phyloP scores from a whole-genome alignment of 2,329 filamentous ascomycete species.

The Podosphaera aphanis region DNA sequence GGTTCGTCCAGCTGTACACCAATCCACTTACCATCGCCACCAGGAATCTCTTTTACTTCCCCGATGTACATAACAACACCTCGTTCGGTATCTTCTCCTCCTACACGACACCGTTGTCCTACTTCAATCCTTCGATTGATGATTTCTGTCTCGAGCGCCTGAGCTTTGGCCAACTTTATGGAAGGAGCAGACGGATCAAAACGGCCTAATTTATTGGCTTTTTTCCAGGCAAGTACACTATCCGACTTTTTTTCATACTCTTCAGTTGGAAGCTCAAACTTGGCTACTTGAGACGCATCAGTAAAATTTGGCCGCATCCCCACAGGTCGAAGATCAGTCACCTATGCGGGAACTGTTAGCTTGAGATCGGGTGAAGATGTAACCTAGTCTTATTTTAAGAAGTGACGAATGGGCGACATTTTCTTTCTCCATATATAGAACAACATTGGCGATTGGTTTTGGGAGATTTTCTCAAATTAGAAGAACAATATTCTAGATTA shows the following conservation, averaged over 20 bases:
- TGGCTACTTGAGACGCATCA: constrained; percentile 60
- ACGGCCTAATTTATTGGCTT: constrained; percentile 76
- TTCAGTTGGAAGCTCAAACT: constrained; percentile 68
- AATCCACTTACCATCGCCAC: constrained; percentile 42
- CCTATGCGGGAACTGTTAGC: constrained; percentile 23
- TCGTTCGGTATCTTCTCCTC: constrained; percentile 42
- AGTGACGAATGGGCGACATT: too few species aligned
- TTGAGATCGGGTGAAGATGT: constrained; percentile 1
- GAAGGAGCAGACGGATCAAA: constrained; percentile 71
- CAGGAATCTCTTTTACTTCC: constrained; percentile 49
- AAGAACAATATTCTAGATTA: too few species aligned
- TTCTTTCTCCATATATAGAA: too few species aligned
- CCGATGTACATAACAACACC: constrained; percentile 50
- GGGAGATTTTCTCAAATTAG: too few species aligned
- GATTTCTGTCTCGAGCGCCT: constrained; percentile 46
- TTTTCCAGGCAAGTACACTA: constrained; percentile 89
- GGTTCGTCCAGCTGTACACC: constrained; percentile 58
- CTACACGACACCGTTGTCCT: constrained; percentile 40
- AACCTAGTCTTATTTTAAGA: background rate
- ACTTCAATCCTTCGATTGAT: constrained; percentile 40
- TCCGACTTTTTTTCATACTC: constrained; percentile 73
- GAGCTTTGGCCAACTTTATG: constrained; percentile 48
- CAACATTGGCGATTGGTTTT: too few species aligned
- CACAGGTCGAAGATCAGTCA: constrained; percentile 57
- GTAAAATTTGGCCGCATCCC: constrained; percentile 56